Conservation (phyloP, 345 rosid species). For the Isatis tinctoria region DNA sequence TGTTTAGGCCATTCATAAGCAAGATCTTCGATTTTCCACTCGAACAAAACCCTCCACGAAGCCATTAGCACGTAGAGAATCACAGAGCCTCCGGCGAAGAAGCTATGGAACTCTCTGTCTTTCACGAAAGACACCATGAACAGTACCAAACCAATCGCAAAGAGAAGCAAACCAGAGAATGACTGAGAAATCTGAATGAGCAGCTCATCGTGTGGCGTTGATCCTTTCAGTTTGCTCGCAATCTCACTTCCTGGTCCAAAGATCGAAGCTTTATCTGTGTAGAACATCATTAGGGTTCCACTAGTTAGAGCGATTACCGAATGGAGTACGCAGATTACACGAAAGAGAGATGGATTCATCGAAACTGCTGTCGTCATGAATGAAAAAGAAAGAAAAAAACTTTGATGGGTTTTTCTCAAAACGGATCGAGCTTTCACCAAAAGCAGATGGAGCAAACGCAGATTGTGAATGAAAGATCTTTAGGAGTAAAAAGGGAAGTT, state of each 20-base stretch:
- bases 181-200: slow-evolving; percentile 83
- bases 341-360: slow-evolving; percentile 34
- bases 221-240: slow-evolving; percentile 68
- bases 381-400: not conserved
- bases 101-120: slow-evolving; percentile 74
- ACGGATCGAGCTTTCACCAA: not conserved
- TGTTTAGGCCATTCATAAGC: slow-evolving; percentile 71
- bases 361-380: slow-evolving; percentile 14
- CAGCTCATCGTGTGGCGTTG: slow-evolving; percentile 87
- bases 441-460: not conserved
- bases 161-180: slow-evolving; percentile 85
- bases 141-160: slow-evolving; percentile 62
- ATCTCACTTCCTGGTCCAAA: slow-evolving; percentile 59
- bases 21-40: slow-evolving; percentile 60
- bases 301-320: slow-evolving; percentile 62
- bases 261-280: slow-evolving; percentile 55
- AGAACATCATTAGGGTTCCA: slow-evolving; percentile 81
- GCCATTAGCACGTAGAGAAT: slow-evolving; percentile 66
- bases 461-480: not conserved
- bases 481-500: not conserved
- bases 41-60: slow-evolving; percentile 73
- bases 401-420: not conserved
- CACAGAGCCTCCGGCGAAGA: slow-evolving; percentile 85
- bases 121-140: slow-evolving; percentile 88
- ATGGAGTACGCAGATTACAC: slow-evolving; percentile 57